Evolutionary conservation across 1,139 yeast genomes (phyloP), one percentile per base, ranked within the genome.

Genomic region (Eremothecium sinecaudum): DNA sequence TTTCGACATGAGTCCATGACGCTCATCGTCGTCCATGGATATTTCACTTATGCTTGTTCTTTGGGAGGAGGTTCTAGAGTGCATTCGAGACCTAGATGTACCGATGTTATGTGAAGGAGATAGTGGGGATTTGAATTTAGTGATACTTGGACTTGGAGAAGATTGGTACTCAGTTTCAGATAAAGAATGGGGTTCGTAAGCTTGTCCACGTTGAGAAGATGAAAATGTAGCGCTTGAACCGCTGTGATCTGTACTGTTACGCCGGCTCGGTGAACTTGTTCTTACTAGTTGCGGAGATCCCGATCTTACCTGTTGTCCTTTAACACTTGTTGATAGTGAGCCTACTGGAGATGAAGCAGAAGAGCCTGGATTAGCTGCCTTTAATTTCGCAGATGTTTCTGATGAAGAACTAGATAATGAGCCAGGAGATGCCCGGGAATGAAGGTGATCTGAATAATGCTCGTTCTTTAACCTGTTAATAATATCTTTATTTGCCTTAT

Each of bases 401-500:
- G 66, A 60, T 0, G 64, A 58, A 1, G 65, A 58, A 23, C 62
- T 58, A 1, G 62, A 53, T 13, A 46, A 38, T 2, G 59, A 51
- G 1, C 51, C 45, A 11, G 54, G 48, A 3, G 56, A 50, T 2
- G 49, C 38, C 17, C 57, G 44, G 28, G 55, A 45, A 33, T 50
- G 53, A 3, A 43, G 44, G 17, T 40, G 44, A 9, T 61, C 60
- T 44, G 77, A 82, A 42, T 77, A 47, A 58, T 83, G 94, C 53
- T 90, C 97, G 30, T 69, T 77, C 50, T 84, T 82, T 50, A 92
- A 69, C 43, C 94, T 64, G 50, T 82, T 82, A 40, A 92, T 83
- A 11, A 83, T 87, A 58, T 87, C 97, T 53, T 83, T 84, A 51
- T 92, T 92, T 12, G 95, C 97, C 50, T 81, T 82, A 48, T 90